Evolutionary conservation across 805 yeast species (phyloP).

Genomic region (Candida khao-thaluensis): DNA sequence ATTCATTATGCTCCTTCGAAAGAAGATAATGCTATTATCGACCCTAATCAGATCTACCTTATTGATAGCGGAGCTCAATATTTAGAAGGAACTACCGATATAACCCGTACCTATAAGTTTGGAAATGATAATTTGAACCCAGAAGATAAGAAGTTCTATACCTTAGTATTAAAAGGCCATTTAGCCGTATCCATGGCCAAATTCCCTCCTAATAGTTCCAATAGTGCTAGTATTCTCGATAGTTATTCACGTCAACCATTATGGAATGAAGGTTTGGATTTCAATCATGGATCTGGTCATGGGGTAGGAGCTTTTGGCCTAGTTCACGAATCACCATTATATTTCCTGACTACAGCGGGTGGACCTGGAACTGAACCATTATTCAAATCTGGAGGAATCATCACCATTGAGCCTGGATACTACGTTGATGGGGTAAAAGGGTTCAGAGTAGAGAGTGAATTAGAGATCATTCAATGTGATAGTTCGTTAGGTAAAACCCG

Average conservation of each 20-base stretch:
- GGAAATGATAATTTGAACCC: conserved; percentile 27
- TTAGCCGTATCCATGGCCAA: conserved; percentile 77
- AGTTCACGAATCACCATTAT: conserved; percentile 95
- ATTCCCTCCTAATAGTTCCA: conserved; percentile 65
- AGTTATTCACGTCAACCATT: conserved; percentile 77
- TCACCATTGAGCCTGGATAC: conserved; percentile 93
- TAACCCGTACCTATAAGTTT: conserved; percentile 84
- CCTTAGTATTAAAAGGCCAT: conserved; percentile 89
- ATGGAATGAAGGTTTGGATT: conserved; percentile 81
- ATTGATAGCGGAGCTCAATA: conserved; percentile 63
- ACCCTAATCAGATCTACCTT: conserved; percentile 54
- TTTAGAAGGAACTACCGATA: conserved; percentile 81
- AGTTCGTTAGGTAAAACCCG: conserved; percentile 38
- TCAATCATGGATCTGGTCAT: conserved; percentile 95
- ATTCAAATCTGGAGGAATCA: conserved; percentile 59
- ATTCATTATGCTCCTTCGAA: conserved; percentile 73
- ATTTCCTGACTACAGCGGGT: conserved; percentile 58
- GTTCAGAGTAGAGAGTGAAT: conserved; percentile 82
- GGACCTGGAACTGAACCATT: conserved; percentile 49
- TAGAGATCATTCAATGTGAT: conserved; percentile 52
- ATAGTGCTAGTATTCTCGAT: conserved; percentile 77
- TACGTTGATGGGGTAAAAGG: conserved; percentile 91
- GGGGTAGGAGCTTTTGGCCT: conserved; percentile 91
- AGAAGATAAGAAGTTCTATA: conserved; percentile 73
- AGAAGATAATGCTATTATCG: conserved; percentile 57